phyloP scores from a whole-genome alignment of 75 land plant genomes.

The Gnetum montanum region DNA sequence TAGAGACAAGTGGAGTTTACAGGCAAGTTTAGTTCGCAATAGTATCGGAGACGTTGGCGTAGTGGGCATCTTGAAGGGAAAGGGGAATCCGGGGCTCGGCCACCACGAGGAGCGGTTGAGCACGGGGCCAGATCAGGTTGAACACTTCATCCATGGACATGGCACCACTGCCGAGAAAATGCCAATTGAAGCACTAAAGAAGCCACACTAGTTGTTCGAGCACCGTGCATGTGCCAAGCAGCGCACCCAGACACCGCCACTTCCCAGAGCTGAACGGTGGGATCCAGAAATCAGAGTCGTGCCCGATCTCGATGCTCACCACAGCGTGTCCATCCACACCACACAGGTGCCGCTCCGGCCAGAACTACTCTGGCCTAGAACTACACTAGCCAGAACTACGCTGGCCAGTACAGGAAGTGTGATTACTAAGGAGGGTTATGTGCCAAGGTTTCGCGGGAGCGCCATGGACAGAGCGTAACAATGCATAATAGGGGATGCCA shows the following conservation, averaged over 20 bases:
- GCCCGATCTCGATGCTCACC: slow-evolving; percentile 67
- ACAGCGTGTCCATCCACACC: slow-evolving; percentile 11
- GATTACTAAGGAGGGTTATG: too few species aligned
- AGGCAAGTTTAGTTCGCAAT: too few species aligned
- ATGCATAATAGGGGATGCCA: too few species aligned
- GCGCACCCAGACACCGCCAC: slow-evolving; percentile 82
- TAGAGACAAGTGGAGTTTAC: too few species aligned
- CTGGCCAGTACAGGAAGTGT: too few species aligned
- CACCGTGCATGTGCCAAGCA: slow-evolving; percentile 53
- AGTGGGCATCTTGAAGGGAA: too few species aligned
- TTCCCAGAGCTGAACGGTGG: slow-evolving; percentile 74
- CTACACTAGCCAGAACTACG: too few species aligned
- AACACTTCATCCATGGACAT: slow-evolving; percentile 68
- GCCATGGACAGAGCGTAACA: too few species aligned
- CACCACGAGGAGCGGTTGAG: slow-evolving; percentile 40
- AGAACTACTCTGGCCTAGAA: slow-evolving; percentile 44
- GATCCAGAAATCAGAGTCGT: slow-evolving; percentile 57
- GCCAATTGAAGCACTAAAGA: slow-evolving; percentile 67
- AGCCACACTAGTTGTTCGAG: slow-evolving; percentile 56
- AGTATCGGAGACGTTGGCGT: too few species aligned
- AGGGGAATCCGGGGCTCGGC: slow-evolving; percentile 52
- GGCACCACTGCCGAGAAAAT: slow-evolving; percentile 36
- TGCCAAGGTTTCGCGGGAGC: too few species aligned
- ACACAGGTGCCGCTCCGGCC: slow-evolving; percentile 51
- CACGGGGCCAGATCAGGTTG: slow-evolving; percentile 77